Percentiles rank a stretch among this genome's conserved stretches.
These are phyloP conservation scores for Trebouxia sp. DNA, from an alignment of 139 green algal species.

Conservation along the genomic window DNA sequence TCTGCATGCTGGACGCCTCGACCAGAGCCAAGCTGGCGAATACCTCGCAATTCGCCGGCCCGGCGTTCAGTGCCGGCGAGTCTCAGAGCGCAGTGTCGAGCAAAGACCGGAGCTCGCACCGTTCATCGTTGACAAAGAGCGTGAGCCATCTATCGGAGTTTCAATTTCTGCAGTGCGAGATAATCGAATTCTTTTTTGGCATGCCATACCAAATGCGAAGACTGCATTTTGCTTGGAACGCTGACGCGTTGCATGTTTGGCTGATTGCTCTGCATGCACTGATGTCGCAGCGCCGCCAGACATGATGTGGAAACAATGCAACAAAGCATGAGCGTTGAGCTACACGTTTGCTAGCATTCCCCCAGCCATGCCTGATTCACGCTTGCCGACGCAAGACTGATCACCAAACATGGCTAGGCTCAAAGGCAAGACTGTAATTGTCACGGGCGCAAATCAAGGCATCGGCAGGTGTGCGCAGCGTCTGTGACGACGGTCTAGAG, in stretches of 20 bases:
- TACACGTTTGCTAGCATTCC: too few relatives aligned
- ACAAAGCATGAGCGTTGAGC: not conserved
- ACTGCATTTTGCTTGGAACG: too few relatives aligned
- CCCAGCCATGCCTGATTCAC: too few relatives aligned
- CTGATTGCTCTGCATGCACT: too few relatives aligned
- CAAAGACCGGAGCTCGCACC: not conserved
- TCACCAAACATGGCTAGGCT: constrained; percentile 4
- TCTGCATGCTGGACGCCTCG: too few relatives aligned
- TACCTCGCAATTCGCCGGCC: not conserved
- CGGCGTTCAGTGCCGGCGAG: not conserved
- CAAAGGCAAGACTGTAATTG: not conserved
- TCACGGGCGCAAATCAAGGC: not conserved
- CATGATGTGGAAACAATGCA: too few relatives aligned
- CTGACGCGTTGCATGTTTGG: too few relatives aligned
- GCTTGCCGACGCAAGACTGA: too few relatives aligned
- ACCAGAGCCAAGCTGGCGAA: too few relatives aligned
- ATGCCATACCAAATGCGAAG: not conserved
- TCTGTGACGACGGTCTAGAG: too few relatives aligned
- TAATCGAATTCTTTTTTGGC: not conserved
- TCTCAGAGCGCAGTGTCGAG: too few relatives aligned
- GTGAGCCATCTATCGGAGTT: not conserved
- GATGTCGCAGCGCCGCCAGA: too few relatives aligned
- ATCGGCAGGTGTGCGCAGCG: not conserved
- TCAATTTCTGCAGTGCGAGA: not conserved
- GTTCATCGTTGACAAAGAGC: not conserved